Base-by-base conservation (phyloP, 495 filamentous ascomycete species). In the Neurospora hispaniola region DNA sequence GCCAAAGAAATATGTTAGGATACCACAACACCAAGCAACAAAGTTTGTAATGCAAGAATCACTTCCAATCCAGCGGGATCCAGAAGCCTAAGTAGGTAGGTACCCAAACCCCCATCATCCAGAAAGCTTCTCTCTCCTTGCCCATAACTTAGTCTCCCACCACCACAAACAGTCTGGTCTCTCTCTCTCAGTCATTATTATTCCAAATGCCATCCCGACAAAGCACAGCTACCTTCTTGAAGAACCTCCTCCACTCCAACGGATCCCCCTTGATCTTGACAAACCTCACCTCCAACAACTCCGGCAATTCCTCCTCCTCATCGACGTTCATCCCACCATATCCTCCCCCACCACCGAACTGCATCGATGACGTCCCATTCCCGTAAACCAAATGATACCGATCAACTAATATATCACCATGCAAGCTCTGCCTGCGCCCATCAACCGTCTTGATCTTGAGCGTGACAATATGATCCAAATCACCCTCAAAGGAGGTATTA, bases 241-340 rank as follows among this genome's bases (percentile, higher is more conserved):
- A 99, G 79, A 99, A 95, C 70, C 96, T 86, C 72, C 96, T 87
- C 96, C 96, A 99, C 86, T 98, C 96, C 41, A 99, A 81, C 12
- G 96, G 96, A 85, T 99, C 96, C 14, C 96, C 96, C 82, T 96
- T 96, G 46, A 90, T 87, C 82, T 99, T 99, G 74, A 97, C 87
- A 80, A 99, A 98, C 72, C 93, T 86, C 12, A 97, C 92, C 82
- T 98, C 94, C 66, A 95, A 85, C 71, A 97, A 77, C 77, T 98
- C 94, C 59, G 94, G 85, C 70, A 97, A 77, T 77, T 88, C 87
- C 71, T 80, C 81, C 14, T 81, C 83, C 72, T 86, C 88, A 4
- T 62, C 54, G 23, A 62, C 23, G 16, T 62, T 23, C 54, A 62
- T 62, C 27, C 54, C 54, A 62, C 54, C 54, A 62, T 62, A 62